phyloP scores from a whole-genome alignment of 2,329 filamentous ascomycete species.

The Fusarium foetens region DNA sequence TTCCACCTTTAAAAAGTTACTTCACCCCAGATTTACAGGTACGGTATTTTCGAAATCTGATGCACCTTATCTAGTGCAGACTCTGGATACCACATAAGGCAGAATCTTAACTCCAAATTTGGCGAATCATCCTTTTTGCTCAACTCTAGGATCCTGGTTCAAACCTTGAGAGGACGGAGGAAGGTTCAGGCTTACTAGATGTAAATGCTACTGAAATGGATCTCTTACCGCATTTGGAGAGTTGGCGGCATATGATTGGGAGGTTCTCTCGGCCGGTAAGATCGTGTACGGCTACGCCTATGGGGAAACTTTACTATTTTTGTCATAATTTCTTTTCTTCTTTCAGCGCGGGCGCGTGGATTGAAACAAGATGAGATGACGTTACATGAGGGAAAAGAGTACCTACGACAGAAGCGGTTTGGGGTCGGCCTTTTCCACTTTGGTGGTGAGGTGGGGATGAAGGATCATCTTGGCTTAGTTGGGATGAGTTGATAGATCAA shows the following conservation, averaged over 20 bases:
- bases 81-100: conserved; percentile 22
- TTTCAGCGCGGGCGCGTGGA: not conserved
- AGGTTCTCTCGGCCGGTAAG: not conserved
- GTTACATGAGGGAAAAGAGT: conserved; percentile 10
- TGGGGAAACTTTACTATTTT: conserved; percentile 51
- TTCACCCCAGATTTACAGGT: conserved; percentile 13
- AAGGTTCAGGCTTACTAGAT: conserved; percentile 11
- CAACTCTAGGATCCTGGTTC: not conserved
- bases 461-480: conserved; percentile 9
- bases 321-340: conserved; percentile 26
- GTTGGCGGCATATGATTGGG: conserved; percentile 31
- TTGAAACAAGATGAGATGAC: conserved; percentile 13
- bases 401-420: conserved; percentile 31
- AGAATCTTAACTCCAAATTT: conserved; percentile 14
- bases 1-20: conserved; percentile 8
- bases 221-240: conserved; percentile 35
- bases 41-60: not conserved
- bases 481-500: not conserved
- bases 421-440: conserved; percentile 36
- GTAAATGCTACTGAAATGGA: not conserved
- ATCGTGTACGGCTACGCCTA: not conserved
- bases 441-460: conserved; percentile 34
- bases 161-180: conserved; percentile 20
- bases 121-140: not conserved
- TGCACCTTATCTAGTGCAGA: not conserved